phyloP scores from a whole-genome alignment of 345 rosid species.

The Salix brachista region DNA sequence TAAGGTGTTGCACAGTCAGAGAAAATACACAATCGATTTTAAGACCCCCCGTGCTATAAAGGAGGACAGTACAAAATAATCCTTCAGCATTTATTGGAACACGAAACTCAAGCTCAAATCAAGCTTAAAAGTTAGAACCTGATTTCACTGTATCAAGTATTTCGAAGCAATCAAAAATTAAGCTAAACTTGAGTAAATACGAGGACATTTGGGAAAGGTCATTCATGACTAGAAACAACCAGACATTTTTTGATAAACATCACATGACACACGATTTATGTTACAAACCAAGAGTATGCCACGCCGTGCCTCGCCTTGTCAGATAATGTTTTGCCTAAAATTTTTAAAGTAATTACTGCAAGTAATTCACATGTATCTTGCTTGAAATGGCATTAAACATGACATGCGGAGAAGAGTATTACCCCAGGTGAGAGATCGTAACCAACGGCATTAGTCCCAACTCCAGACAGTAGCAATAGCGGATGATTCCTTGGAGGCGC shows the following conservation, averaged over 20 bases:
- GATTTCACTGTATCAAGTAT: not conserved
- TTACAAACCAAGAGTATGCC: not conserved
- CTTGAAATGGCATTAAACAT: not conserved
- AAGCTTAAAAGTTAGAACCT: not conserved
- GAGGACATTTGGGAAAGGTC: not conserved
- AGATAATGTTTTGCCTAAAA: not conserved
- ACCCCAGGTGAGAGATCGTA: slow-evolving; percentile 90
- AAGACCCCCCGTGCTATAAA: not conserved
- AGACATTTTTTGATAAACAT: not conserved
- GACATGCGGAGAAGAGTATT: slow-evolving; percentile 2
- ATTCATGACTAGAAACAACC: not conserved
- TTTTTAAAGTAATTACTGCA: not conserved
- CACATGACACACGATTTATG: not conserved
- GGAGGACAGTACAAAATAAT: not conserved
- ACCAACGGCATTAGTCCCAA: slow-evolving; percentile 93
- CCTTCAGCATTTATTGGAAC: not conserved
- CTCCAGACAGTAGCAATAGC: slow-evolving; percentile 80
- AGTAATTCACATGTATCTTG: not conserved
- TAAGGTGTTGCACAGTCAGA: not conserved
- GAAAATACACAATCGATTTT: not conserved
- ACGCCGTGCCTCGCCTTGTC: not conserved
- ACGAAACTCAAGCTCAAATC: not conserved
- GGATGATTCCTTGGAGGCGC: slow-evolving; percentile 83
- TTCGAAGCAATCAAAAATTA: not conserved
- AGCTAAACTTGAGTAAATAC: not conserved